Percentiles rank a stretch among this genome's conserved stretches.
These are phyloP conservation scores for Macrolepiota fuliginosa DNA, from an alignment of 768 basidiomycete species.

Conservation along the genomic window DNA sequence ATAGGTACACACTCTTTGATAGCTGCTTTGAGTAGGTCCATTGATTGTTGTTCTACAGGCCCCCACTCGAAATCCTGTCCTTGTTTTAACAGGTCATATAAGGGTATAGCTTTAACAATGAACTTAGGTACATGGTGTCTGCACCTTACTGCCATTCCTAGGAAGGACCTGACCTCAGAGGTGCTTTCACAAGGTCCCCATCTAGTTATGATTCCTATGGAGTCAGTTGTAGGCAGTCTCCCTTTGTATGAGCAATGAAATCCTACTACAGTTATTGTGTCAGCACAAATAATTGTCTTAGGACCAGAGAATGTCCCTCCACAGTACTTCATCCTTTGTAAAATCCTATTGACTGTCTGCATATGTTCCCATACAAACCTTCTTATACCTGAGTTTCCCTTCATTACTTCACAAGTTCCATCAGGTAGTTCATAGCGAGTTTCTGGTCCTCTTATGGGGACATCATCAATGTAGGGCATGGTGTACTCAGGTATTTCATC, in stretches of 20 bases:
- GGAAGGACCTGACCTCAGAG: neutral
- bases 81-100: no score
- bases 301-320: conserved; percentile 11
- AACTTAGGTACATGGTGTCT: neutral
- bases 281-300: neutral
- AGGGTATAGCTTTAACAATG: no score
- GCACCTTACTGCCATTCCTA: neutral
- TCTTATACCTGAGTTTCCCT: conserved; percentile 28
- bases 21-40: no score
- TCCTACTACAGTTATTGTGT: neutral
- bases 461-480: conserved; percentile 33
- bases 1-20: no score
- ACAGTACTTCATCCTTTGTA: conserved; percentile 23
- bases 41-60: no score
- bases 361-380: conserved; percentile 38
- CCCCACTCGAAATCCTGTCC: no score
- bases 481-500: conserved; percentile 32
- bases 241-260: neutral
- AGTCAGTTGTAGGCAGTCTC: neutral
- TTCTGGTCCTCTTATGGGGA: conserved; percentile 27
- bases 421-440: conserved; percentile 25
- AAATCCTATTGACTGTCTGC: conserved; percentile 25
- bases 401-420: conserved; percentile 27
- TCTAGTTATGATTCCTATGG: neutral
- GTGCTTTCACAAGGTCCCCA: no score